phyloP scores from a whole-genome alignment of 345 rosid genomes.

The Populus alba region DNA sequence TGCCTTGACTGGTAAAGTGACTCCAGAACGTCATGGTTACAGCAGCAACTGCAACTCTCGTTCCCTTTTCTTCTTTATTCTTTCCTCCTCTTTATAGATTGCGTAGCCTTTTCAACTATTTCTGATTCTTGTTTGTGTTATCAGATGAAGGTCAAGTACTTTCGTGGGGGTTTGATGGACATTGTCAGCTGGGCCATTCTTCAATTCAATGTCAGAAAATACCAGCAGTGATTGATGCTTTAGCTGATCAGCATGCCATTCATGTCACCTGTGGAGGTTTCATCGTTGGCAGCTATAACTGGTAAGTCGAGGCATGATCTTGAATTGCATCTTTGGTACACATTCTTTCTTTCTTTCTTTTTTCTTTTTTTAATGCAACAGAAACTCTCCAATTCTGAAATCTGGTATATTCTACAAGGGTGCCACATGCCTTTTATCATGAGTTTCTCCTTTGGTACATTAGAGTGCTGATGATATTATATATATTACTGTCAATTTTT shows the following conservation, averaged over 20 bases:
- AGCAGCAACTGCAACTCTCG: background rate
- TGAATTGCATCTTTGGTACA: background rate
- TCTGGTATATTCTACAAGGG: background rate
- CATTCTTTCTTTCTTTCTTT: too few species aligned
- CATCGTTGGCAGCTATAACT: conserved; percentile 83
- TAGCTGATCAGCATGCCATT: conserved; percentile 54
- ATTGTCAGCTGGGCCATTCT: conserved; percentile 81
- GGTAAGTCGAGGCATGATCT: conserved; percentile 33
- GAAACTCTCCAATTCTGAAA: background rate
- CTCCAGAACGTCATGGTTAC: background rate
- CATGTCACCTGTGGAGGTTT: conserved; percentile 80
- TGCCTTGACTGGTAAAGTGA: conserved; percentile 69
- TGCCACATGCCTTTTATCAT: too few species aligned
- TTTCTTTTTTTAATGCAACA: background rate
- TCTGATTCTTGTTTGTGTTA: conserved; percentile 17
- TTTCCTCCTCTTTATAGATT: background rate
- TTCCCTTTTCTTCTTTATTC: background rate
- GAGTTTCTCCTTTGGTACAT: background rate
- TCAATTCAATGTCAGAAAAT: conserved; percentile 49
- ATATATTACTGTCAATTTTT: background rate
- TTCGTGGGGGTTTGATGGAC: conserved; percentile 97
- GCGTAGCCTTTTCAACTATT: background rate
- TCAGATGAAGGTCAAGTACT: conserved; percentile 81
- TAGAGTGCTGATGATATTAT: background rate
- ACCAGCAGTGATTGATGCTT: conserved; percentile 58